Base-by-base conservation (phyloP, 2,329 filamentous ascomycete species). In the Alternaria tenuissima region DNA sequence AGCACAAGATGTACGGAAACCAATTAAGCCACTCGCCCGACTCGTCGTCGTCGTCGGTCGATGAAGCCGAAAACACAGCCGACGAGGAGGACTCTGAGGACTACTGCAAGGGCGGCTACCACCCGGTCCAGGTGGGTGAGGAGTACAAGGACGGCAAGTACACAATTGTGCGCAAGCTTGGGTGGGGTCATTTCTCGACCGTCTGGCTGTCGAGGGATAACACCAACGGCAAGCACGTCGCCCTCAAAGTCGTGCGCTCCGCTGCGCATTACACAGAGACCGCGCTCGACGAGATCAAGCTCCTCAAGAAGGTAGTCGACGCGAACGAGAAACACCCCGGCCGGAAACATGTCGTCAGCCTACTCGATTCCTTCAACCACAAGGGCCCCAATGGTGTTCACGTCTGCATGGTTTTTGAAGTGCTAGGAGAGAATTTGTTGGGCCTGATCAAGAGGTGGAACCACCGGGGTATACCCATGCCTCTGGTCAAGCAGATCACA, bases 381-480 rank as follows among this genome's bases (percentile, higher is more conserved):
- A 96, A 96, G 79, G 95, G 95, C 9, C 94, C 94, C 43, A 96
- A 99, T 75, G 95, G 95, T 48, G 91, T 93, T 52, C 95, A 99
- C 76, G 93, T 98, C 60, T 99, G 95, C 83, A 98, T 99, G 94
- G 95, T 99, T 7, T 99, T 99, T 73, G 95, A 99, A 79, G 95
- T 99, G 4, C 81, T 99, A 57, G 95, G 95, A 55, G 94, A 98
- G 85, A 98, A 98, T 76, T 81, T 98, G 65, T 83, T 98, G 54
- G 94, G 95, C 26, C 81, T 99, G 76, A 97, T 99, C 85, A 98
- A 98, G 87, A 89, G 92, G 72, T 98, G 94, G 94, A 97, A 98
- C 78, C 95, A 98, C 79, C 88, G 95, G 62, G 95, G 95, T 49
- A 98, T 99, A 59, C 95, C 95, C 43, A 96, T 97, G 89, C 88